These are phyloP conservation scores for Friedmanniomyces simplex DNA, from an alignment of 495 filamentous ascomycete genomes.

Conservation along the genomic window DNA sequence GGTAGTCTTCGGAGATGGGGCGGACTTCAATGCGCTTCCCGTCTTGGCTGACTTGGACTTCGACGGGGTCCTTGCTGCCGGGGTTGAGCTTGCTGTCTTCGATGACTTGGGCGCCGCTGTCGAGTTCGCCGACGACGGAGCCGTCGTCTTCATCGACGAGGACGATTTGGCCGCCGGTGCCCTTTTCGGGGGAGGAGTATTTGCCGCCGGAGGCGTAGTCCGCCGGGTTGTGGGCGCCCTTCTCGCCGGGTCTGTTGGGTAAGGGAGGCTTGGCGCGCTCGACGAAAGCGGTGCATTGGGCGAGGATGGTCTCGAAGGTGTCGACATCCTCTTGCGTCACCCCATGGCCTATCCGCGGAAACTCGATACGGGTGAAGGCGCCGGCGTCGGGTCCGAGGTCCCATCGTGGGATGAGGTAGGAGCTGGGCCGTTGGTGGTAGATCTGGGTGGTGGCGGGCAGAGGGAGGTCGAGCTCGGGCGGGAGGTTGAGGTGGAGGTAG, in stretches of 20 bases:
- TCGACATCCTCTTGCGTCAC: slow-evolving; percentile 85
- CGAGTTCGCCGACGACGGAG: slow-evolving; percentile 83
- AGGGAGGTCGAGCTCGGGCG: slow-evolving; percentile 85
- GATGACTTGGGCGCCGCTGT: slow-evolving; percentile 68
- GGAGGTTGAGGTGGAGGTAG: slow-evolving; percentile 85
- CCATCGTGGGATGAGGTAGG: slow-evolving; percentile 89
- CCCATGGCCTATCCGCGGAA: slow-evolving; percentile 58
- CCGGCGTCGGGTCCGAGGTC: slow-evolving; percentile 76
- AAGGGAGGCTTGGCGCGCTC: slow-evolving; percentile 54
- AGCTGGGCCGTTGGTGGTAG: slow-evolving; percentile 79
- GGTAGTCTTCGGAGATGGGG: slow-evolving; percentile 68
- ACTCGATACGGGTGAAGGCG: slow-evolving; percentile 84
- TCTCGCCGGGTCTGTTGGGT: slow-evolving; percentile 37
- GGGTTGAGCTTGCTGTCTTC: slow-evolving; percentile 62
- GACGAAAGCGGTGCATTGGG: slow-evolving; percentile 88
- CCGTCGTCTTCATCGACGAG: slow-evolving; percentile 89
- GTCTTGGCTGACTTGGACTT: slow-evolving; percentile 71
- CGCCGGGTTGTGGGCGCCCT: slow-evolving; percentile 62
- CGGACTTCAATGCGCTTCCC: slow-evolving; percentile 61
- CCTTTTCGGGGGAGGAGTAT: slow-evolving; percentile 42
- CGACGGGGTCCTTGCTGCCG: slow-evolving; percentile 89
- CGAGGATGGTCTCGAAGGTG: slow-evolving; percentile 92
- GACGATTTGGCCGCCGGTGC: slow-evolving; percentile 63
- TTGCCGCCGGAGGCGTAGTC: slow-evolving; percentile 70
- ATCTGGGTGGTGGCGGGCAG: slow-evolving; percentile 89